phyloP scores from a whole-genome alignment of 2,329 filamentous ascomycete genomes.

The Ceratocystis eucalypticola region DNA sequence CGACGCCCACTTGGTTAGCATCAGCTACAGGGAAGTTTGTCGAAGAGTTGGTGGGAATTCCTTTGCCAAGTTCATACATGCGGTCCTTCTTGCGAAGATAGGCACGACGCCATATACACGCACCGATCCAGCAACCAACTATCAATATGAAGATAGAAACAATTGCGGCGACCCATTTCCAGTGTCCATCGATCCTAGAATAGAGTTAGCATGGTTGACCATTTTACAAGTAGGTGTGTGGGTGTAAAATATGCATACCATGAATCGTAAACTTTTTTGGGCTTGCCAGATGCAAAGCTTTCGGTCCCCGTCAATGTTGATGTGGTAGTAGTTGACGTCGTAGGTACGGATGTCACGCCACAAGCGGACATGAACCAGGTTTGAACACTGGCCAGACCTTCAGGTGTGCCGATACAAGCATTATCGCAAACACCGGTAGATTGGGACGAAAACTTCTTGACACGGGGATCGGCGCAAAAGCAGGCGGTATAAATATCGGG shows the following conservation, averaged over 20 bases:
- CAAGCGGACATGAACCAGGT: conserved; percentile 61
- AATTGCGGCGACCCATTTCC: conserved; percentile 71
- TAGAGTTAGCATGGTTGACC: background rate
- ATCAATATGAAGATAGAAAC: conserved; percentile 61
- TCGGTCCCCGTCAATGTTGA: background rate
- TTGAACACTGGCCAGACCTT: conserved; percentile 42
- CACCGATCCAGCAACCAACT: conserved; percentile 49
- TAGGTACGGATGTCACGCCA: conserved; percentile 26
- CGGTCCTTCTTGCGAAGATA: conserved; percentile 58
- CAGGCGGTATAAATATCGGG: conserved; percentile 49
- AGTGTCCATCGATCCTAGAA: conserved; percentile 53
- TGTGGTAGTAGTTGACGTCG: conserved; percentile 21
- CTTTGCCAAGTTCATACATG: conserved; percentile 36
- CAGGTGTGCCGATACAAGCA: conserved; percentile 35
- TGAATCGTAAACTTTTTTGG: conserved; percentile 12
- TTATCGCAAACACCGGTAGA: conserved; percentile 48
- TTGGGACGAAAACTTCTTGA: conserved; percentile 44
- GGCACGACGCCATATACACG: conserved; percentile 57
- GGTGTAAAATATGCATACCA: conserved; percentile 7
- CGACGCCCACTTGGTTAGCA: background rate
- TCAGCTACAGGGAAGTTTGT: conserved; percentile 19
- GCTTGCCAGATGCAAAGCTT: background rate
- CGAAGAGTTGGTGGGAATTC: conserved; percentile 24
- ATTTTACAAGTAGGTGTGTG: background rate
- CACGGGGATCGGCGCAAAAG: conserved; percentile 54